Percentiles rank a stretch among this genome's conserved stretches.
Conservation (phyloP, 805 yeast species). For the Schizosaccharomyces octosporus region DNA sequence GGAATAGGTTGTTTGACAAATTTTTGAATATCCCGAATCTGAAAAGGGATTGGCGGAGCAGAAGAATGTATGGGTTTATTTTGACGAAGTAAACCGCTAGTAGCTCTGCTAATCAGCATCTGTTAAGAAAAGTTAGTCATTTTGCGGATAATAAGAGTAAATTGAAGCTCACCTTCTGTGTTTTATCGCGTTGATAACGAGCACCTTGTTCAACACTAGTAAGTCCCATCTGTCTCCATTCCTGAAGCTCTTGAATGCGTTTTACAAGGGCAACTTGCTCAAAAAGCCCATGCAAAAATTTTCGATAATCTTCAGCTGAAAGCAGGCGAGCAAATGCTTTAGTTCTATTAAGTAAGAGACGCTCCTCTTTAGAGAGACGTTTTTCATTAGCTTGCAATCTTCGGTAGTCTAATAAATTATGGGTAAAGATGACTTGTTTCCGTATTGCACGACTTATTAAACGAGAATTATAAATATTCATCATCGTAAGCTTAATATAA, state of each 20-base stretch:
- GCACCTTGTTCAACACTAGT: constrained; percentile 60
- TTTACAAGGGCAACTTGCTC: constrained; percentile 57
- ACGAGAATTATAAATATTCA: constrained; percentile 74
- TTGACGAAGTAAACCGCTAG: neutral
- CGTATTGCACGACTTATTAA: constrained; percentile 81
- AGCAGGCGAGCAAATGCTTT: constrained; percentile 64
- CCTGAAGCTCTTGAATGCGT: constrained; percentile 72
- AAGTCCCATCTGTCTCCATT: constrained; percentile 78
- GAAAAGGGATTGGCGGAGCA: neutral
- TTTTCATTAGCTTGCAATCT: constrained; percentile 63
- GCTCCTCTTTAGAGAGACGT: constrained; percentile 67
- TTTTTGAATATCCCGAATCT: neutral
- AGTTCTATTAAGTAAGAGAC: constrained; percentile 48
- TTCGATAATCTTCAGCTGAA: constrained; percentile 58
- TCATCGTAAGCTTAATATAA: constrained; percentile 62
- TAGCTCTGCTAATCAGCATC: neutral
- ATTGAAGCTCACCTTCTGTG: constrained; percentile 12
- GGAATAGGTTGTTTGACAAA: neutral
- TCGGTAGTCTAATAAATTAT: constrained; percentile 62
- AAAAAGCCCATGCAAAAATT: constrained; percentile 45
- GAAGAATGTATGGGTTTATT: neutral
- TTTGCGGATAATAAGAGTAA: neutral
- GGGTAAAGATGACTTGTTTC: constrained; percentile 55
- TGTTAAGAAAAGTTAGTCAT: neutral
- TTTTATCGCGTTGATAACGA: constrained; percentile 72